Conservation (phyloP, 2,329 filamentous ascomycete genomes). For the Ceratocystis cacaofunesta region DNA sequence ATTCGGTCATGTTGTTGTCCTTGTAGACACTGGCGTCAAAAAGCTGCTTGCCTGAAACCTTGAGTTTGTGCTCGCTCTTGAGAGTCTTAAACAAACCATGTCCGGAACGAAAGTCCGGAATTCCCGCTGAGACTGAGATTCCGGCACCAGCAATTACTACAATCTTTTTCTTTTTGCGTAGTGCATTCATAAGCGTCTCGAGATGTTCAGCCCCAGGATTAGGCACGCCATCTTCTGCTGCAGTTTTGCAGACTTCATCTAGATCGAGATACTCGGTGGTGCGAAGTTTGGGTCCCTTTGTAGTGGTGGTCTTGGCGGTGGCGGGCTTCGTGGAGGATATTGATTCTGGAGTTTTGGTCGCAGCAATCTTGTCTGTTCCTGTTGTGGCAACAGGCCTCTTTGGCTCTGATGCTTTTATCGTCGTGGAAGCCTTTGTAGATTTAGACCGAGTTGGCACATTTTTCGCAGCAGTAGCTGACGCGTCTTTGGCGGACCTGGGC, state of each 20-base stretch:
- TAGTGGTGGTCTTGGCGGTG: neutral
- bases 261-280: slow-evolving; percentile 75
- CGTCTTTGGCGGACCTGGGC: slow-evolving; percentile 32
- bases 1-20: slow-evolving; percentile 72
- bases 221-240: slow-evolving; percentile 29
- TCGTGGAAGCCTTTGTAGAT: neutral
- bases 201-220: slow-evolving; percentile 43
- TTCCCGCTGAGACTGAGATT: slow-evolving; percentile 91
- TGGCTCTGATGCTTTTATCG: neutral
- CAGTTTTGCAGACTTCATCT: slow-evolving; percentile 23
- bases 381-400: neutral
- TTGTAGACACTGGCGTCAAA: slow-evolving; percentile 98
- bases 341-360: neutral
- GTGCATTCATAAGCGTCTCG: slow-evolving; percentile 53
- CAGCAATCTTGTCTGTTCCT: neutral
- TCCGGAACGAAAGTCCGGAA: slow-evolving; percentile 90
- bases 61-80: slow-evolving; percentile 75
- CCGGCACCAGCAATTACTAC: slow-evolving; percentile 92
- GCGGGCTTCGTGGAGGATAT: slow-evolving; percentile 1
- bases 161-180: slow-evolving; percentile 88
- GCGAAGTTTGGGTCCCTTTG: slow-evolving; percentile 37
- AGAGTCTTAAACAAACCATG: slow-evolving; percentile 78
- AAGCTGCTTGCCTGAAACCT: slow-evolving; percentile 77
- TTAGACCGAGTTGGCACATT: slow-evolving; percentile 30
- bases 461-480: slow-evolving; percentile 59